These are phyloP conservation scores for Irpex sp. DNA, from an alignment of 1,284 basidiomycete species.

Conservation along the genomic window DNA sequence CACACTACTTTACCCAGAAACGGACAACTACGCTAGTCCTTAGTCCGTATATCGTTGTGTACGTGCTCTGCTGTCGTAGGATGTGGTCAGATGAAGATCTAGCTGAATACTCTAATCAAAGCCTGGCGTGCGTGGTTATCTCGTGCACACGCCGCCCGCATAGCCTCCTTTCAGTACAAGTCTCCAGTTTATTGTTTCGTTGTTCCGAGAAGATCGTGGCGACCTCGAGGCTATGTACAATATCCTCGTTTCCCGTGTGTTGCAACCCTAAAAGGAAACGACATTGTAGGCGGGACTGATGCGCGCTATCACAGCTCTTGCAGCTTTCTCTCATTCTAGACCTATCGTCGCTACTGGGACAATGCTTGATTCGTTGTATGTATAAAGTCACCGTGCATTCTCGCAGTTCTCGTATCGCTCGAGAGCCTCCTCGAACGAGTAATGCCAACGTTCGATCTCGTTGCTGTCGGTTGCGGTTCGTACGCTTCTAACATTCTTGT, in stretches of 20 bases:
- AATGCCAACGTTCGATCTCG: constrained; percentile 57
- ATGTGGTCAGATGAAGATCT: background rate
- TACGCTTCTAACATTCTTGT: background rate
- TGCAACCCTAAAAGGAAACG: background rate
- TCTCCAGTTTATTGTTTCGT: background rate
- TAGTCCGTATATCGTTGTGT: background rate
- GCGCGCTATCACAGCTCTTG: background rate
- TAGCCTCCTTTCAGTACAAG: background rate
- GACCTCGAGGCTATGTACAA: background rate
- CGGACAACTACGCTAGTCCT: background rate
- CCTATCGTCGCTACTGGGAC: background rate
- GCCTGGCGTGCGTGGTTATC: background rate
- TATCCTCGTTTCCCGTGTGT: background rate
- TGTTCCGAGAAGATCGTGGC: background rate
- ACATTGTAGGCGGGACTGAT: background rate
- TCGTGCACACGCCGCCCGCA: background rate
- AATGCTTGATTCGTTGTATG: background rate
- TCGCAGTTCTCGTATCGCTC: background rate
- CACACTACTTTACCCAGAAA: constrained; percentile 7
- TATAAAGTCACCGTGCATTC: constrained; percentile 4
- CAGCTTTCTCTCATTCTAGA: background rate
- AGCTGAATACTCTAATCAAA: background rate
- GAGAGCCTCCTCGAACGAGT: constrained; percentile 4
- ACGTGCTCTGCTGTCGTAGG: background rate
- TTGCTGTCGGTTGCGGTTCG: constrained; percentile 65